Conservation (phyloP, 495 filamentous ascomycete genomes). For the Penicillium bialowiezense region DNA sequence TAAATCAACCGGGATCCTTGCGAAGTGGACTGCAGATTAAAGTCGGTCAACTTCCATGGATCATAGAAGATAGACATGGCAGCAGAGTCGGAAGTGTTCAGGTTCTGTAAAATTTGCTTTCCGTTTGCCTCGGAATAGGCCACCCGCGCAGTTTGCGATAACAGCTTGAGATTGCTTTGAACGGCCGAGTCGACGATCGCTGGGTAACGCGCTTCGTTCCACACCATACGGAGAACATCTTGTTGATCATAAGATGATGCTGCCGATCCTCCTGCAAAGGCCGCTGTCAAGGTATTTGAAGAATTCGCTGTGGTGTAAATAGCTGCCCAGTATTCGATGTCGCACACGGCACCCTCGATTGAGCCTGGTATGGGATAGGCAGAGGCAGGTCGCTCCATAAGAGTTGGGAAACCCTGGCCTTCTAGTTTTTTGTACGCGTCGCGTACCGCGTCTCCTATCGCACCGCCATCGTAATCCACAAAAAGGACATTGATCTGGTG, state of each 20-base stretch:
- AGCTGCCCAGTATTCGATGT: conserved; percentile 46
- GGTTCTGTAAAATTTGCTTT: conserved; percentile 19
- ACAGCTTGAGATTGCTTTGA: conserved; percentile 18
- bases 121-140: conserved; percentile 33
- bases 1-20: conserved; percentile 51
- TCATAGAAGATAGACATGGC: conserved; percentile 36
- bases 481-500: conserved; percentile 45
- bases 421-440: conserved; percentile 39
- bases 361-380: conserved; percentile 21
- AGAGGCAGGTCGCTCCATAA: conserved; percentile 28
- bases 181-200: conserved; percentile 37
- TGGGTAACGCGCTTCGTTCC: conserved; percentile 52
- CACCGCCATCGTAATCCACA: conserved; percentile 52
- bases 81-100: conserved; percentile 27
- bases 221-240: conserved; percentile 42
- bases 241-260: conserved; percentile 36
- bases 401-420: conserved; percentile 34
- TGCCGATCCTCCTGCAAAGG: conserved; percentile 26
- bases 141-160: conserved; percentile 34
- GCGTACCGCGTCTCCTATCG: conserved; percentile 40
- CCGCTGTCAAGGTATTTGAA: conserved; percentile 32
- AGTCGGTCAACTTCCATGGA: conserved; percentile 36
- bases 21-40: conserved; percentile 44
- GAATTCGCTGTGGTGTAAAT: conserved; percentile 38
- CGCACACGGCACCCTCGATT: conserved; percentile 37